Evolutionary conservation across 495 filamentous ascomycete species (phyloP), one percentile per base, ranked within the genome.

Genomic region (Aspergillus egyptiacus): DNA sequence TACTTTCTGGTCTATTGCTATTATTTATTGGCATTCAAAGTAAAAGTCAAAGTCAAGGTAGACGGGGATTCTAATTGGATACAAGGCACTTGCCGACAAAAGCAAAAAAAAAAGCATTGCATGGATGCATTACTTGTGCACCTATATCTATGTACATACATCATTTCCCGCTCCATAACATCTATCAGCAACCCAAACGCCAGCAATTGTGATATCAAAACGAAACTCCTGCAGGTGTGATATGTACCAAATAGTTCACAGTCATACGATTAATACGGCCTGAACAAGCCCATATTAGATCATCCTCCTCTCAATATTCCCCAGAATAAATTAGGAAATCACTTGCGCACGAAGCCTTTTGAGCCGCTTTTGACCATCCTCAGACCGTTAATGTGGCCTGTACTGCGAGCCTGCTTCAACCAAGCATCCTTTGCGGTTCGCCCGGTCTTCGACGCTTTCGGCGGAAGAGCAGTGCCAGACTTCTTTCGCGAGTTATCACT

Each of bases 371-470:
- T 48, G 18, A 65, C 67, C 48, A 66, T 67, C 48, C 66, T 67
- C 46, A 74, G 43, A 2, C 71, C 69, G 50, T 70, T 70, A 48
- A 66, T 53, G 14, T 60, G 43, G 3, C 58, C 69, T 7, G 61
- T 67, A 31, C 56, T 67, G 42, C 67, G 65, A 28, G 58, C 48
- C 39, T 67, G 66, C 33, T 66, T 63, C 32, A 80, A 59, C 77
- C 77, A 81, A 23, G 57, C 63, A 43, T 76, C 71, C 44, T 68
- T 70, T 10, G 77, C 50, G 46, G 68, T 68, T 37, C 62, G 67
- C 38, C 70, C 74, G 14, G 56, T 42, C 53, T 70, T 71, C n/a
- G 72, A 74, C 6, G 70, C 66, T 51, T 72, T 77, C 0, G 79
- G 79, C 5, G 77, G 61, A 46, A 82, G 58, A 5, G 67, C 47